A percentile compares a stretch with the other conserved stretches of the same genome.
Evolutionary conservation across 2,329 filamentous ascomycete genomes (phyloP).

Genomic region (Exophiala phaeomuriformis): DNA sequence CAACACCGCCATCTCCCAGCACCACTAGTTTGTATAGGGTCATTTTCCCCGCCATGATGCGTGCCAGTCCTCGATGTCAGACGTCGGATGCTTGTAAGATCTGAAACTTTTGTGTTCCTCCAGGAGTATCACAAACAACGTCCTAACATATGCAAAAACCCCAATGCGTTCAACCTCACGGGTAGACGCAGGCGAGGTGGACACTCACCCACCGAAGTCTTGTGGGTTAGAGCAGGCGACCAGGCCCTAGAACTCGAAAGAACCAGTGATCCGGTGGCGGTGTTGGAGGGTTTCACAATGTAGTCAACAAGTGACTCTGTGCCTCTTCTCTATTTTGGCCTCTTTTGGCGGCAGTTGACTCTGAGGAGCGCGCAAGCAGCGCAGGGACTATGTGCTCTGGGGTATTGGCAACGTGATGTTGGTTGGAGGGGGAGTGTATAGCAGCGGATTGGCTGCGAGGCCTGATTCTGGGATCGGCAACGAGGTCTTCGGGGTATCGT

Average conservation of each 20-base stretch:
- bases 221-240: not conserved
- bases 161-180: slow-evolving; percentile 9
- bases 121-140: slow-evolving; percentile 5
- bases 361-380: not conserved
- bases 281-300: not conserved
- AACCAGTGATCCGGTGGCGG: not conserved
- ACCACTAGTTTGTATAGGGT: slow-evolving; percentile 94
- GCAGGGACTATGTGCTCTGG: not conserved
- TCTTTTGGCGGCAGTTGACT: not conserved
- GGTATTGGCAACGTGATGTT: not conserved
- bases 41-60: slow-evolving; percentile 81
- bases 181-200: slow-evolving; percentile 6
- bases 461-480: not conserved
- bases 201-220: not conserved
- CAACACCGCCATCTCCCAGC: slow-evolving; percentile 85
- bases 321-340: not conserved
- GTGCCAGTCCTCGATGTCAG: slow-evolving; percentile 12
- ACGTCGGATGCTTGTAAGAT: not conserved
- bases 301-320: not conserved
- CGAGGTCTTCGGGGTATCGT: not conserved
- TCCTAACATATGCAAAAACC: not conserved
- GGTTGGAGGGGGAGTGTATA: too few species aligned
- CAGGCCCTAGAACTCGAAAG: slow-evolving; percentile 14
- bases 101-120: slow-evolving; percentile 3
- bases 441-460: too few species aligned